Percentiles rank a stretch among this genome's conserved stretches.
Evolutionary conservation across 208 protist genomes (phyloP).

Genomic region (Trypanosoma melophagium): DNA sequence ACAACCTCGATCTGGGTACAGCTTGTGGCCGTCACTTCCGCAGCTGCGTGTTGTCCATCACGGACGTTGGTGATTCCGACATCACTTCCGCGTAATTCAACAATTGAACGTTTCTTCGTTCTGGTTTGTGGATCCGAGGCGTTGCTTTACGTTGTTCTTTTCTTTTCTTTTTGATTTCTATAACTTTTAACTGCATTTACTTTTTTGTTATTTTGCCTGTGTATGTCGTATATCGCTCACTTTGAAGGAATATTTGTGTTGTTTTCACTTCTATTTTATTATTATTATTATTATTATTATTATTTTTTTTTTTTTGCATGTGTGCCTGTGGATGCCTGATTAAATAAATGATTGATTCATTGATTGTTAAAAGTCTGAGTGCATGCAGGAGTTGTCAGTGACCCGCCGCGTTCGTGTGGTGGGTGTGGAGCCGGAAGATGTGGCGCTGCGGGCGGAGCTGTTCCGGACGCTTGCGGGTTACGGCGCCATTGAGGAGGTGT

Average conservation of each 20-base stretch:
- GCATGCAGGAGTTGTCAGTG: conserved; percentile 4
- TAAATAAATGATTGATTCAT: neutral
- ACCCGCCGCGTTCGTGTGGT: conserved; percentile 54
- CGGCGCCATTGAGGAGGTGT: conserved; percentile 58
- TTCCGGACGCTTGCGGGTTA: conserved; percentile 66
- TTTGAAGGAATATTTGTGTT: neutral
- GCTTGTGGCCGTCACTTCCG: conserved; percentile 99
- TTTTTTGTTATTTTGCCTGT: conserved; percentile 6
- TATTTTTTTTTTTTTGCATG: conserved; percentile 8
- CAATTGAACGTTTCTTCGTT: neutral
- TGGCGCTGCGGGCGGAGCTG: conserved; percentile 45
- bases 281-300: no score
- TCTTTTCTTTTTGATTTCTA: neutral
- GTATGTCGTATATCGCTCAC: neutral
- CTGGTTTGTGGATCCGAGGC: no score
- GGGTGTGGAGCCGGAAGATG: conserved; percentile 49
- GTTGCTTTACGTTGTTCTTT: neutral
- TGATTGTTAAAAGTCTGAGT: no score
- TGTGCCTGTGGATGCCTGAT: neutral
- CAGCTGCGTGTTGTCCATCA: conserved; percentile 96
- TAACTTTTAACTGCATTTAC: neutral
- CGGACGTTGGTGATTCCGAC: conserved; percentile 96
- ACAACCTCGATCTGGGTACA: conserved; percentile 99
- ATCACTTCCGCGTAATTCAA: conserved; percentile 79
- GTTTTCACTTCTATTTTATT: no score